These are phyloP conservation scores for Psidium friedrichsthalianum DNA, from an alignment of 345 rosid species.

Conservation along the genomic window DNA sequence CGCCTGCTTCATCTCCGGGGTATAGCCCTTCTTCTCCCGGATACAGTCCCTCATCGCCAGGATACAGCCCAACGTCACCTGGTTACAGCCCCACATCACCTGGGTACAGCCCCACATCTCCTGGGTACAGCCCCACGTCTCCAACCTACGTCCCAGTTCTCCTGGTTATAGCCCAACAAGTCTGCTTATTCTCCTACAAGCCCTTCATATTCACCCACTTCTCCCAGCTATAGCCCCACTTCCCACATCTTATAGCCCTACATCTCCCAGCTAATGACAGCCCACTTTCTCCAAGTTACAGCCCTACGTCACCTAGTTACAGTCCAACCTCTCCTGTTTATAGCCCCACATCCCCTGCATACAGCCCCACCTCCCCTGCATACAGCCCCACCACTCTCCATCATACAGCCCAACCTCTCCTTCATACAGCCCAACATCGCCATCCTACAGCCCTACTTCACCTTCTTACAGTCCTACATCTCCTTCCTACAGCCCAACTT, in stretches of 20 bases:
- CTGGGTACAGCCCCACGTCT: slow-evolving; percentile 55
- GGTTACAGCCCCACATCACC: slow-evolving; percentile 84
- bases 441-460: slow-evolving; percentile 75
- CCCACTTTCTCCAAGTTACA: slow-evolving; percentile 66
- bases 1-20: slow-evolving; percentile 78
- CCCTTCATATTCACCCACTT: slow-evolving; percentile 34
- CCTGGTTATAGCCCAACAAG: slow-evolving; percentile 72
- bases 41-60: slow-evolving; percentile 56
- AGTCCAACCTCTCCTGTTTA: slow-evolving; percentile 69
- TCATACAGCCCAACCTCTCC: slow-evolving; percentile 84
- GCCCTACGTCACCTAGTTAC: slow-evolving; percentile 65
- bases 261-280: slow-evolving; percentile 80
- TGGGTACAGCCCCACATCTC: slow-evolving; percentile 76
- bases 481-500: slow-evolving; percentile 70
- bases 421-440: slow-evolving; percentile 77
- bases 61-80: slow-evolving; percentile 53
- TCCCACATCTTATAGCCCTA: slow-evolving; percentile 67
- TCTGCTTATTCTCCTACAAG: slow-evolving; percentile 50
- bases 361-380: slow-evolving; percentile 72
- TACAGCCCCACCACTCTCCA: slow-evolving; percentile 79
- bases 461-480: slow-evolving; percentile 75
- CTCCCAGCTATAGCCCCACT: slow-evolving; percentile 42
- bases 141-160: slow-evolving; percentile 69
- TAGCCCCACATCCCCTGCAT: slow-evolving; percentile 61
- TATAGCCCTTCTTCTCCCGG: slow-evolving; percentile 68